phyloP scores from a whole-genome alignment of 2,329 filamentous ascomycete genomes.

The Apiospora saccharicola region DNA sequence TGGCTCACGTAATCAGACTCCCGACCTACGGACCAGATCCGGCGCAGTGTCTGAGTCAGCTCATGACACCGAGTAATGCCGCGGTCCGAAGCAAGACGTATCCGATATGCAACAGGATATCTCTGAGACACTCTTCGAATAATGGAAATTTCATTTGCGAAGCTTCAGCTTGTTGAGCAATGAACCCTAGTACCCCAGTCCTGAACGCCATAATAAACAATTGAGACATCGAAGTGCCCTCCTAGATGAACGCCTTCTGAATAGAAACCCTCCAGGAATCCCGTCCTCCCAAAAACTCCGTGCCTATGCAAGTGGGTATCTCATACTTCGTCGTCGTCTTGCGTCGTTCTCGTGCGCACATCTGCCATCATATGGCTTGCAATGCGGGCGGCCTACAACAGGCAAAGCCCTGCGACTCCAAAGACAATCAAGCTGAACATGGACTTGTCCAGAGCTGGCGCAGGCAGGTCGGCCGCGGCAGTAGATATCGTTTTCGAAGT shows the following conservation, averaged over 20 bases:
- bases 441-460: conserved; percentile 29
- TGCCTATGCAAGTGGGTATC: conserved; percentile 28
- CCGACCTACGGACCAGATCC: background rate
- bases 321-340: conserved; percentile 15
- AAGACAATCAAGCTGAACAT: conserved; percentile 32
- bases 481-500: conserved; percentile 23
- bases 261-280: conserved; percentile 12
- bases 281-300: conserved; percentile 1
- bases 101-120: background rate
- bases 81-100: background rate
- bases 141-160: background rate
- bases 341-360: background rate
- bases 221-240: conserved; percentile 15
- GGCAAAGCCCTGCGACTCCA: conserved; percentile 30
- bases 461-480: conserved; percentile 27
- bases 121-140: background rate
- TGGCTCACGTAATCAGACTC: background rate
- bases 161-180: background rate
- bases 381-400: conserved; percentile 24
- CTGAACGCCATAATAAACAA: conserved; percentile 4
- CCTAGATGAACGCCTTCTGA: conserved; percentile 24
- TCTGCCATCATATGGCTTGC: background rate
- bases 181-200: background rate
- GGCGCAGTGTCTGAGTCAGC: background rate
- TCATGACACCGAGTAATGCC: background rate